These are phyloP conservation scores for Exutisphaerella laricina DNA, from an alignment of 2,329 filamentous ascomycete genomes.

Conservation along the genomic window DNA sequence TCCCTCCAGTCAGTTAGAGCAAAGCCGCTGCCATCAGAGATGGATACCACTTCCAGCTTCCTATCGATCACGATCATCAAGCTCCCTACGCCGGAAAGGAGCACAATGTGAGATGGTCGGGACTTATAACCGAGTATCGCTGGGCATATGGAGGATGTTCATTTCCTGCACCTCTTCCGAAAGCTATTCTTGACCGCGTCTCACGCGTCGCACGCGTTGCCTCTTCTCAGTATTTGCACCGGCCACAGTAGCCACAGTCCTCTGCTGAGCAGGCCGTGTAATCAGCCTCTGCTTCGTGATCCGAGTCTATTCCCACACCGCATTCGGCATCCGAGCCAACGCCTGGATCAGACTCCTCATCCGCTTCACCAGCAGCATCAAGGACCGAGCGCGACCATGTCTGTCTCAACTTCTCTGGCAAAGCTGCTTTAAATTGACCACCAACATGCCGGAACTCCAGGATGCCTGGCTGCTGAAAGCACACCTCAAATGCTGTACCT, in stretches of 20 bases:
- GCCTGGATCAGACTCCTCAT: constrained; percentile 2
- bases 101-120: too few species aligned
- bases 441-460: constrained; percentile 33
- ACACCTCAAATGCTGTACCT: constrained; percentile 32
- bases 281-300: constrained; percentile 12
- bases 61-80: too few species aligned
- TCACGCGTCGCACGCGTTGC: too few species aligned
- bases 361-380: constrained; percentile 1
- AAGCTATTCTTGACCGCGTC: too few species aligned
- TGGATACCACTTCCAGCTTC: too few species aligned
- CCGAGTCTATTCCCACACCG: constrained; percentile 8
- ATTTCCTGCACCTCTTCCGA: too few species aligned
- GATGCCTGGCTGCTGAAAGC: constrained; percentile 26
- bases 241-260: constrained; percentile 4
- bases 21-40: too few species aligned
- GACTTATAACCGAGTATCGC: too few species aligned
- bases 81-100: too few species aligned
- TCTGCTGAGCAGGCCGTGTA: constrained; percentile 18
- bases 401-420: constrained; percentile 6
- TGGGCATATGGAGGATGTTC: too few species aligned
- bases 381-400: too few species aligned
- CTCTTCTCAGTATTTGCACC: constrained; percentile 9
- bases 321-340: constrained; percentile 7
- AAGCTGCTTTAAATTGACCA: constrained; percentile 3
- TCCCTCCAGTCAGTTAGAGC: too few species aligned